Evolutionary conservation across 805 yeast genomes (phyloP), one percentile per base, ranked within the genome.

Genomic region (Cyberlindnera saturnus): DNA sequence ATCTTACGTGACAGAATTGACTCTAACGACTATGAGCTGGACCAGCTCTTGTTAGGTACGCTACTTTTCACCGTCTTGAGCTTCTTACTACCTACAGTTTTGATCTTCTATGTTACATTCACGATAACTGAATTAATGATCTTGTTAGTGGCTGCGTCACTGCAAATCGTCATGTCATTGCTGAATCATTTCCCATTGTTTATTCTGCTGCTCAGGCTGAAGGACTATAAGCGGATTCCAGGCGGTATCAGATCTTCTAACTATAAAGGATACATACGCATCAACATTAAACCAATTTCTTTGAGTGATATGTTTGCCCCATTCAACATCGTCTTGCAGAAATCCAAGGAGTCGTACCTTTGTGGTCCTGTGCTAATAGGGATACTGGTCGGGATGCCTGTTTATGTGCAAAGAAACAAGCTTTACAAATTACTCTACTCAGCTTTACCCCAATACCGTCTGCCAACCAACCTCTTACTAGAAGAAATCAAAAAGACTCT

Each of bases 111-210:
- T 57, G 52, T 80, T 15, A 75, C 82, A 18, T 91, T 89, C 62
- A 83, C 86, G 6, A 47, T 72, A 0, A 67, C 81, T 5, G 69
- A 89, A 42, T 55, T 88, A 31, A 48, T 70, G 0, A 69, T 78
- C 4, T 64, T 86, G 34, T 43, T 68, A 3, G 40, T 71, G 1
- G 65, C 75, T 32, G 79, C 82, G 16, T 40, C 67, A 1, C 61
- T 83, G 18, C 93, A 87, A 50, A 67, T 81, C 34, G 39, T 70
- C 0, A 70, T 87, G 49, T 77, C 90, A 6, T 60, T 78, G 29
- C 60, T 89, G 43, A 91, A 90, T 57, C 90, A 90, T 58, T 77
- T 84, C 57, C 99, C 99, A 2, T 57, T 91, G 10, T 91, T 93
- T 63, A 90, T 88, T 1, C 57, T 91, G 3, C 66, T 95, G 40